Base-by-base conservation (phyloP, 306 rosid species). In the Castanea crenata region DNA sequence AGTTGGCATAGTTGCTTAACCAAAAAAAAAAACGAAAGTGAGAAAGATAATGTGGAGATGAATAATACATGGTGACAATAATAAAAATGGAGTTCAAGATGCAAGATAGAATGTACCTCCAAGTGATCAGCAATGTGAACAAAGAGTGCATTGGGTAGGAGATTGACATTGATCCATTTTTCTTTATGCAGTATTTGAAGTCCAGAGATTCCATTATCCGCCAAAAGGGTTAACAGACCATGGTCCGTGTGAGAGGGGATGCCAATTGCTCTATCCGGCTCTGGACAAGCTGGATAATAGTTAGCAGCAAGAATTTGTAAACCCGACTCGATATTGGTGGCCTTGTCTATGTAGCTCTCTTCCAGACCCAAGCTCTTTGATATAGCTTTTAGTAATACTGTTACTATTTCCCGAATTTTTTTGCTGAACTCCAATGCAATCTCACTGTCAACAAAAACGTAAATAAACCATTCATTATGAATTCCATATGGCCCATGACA, bases 221-320 rank as follows among this genome's bases (percentile, higher is more conserved):
- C 69, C 54, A 90, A 85, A 27, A 87, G 67, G 76, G 88, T 88
- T 57, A 92, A 63, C 57, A 90, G 85, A 83, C 87, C 92, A 15
- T 85, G 90, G 70, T 92, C 97, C 5, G 93, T 87, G 88, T 92
- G 97, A 29, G 93, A 88, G 7, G 91, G 94, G 78, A 92, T 74
- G 46, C 97, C 94, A 84, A 90, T 69, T 75, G 91, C 91, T 31
- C 84, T 79, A 31, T 92, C 91, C 1, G 94, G 91, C 62, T 86
- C 88, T 1, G 94, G 94, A 81, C 97, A 92, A 41, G 93, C 89
- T 27, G 93, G 94, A 71, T 88, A 90, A 0, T 90, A 35, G 76
- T 90, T 92, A 74, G 86, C 91, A 20, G 64, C 75, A 3, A 87
- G 54, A 57, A 79, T 3, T 41, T 41, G 46, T 41, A 41, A 41